A percentile compares a stretch with the other conserved stretches of the same genome.
These are phyloP conservation scores for Emmonsiellopsis sp. DNA, from an alignment of 2,329 filamentous ascomycete genomes.

Conservation along the genomic window DNA sequence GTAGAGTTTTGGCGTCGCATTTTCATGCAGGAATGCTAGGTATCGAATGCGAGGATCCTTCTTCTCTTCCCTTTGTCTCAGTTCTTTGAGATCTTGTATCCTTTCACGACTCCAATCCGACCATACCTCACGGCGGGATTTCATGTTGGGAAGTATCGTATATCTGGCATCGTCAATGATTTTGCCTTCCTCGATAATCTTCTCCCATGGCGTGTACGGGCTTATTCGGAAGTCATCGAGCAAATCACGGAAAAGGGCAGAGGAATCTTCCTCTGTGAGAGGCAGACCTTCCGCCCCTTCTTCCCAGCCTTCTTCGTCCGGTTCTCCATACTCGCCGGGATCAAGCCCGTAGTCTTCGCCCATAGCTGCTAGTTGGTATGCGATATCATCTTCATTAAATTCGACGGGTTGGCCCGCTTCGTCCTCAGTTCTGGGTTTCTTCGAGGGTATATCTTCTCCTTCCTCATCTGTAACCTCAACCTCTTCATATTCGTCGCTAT, in stretches of 20 bases:
- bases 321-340: conserved; percentile 64
- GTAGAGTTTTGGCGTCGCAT: conserved; percentile 85
- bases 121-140: conserved; percentile 71
- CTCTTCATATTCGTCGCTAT: conserved; percentile 69
- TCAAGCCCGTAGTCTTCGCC: conserved; percentile 74
- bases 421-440: conserved; percentile 44
- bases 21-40: conserved; percentile 67
- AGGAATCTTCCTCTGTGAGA: conserved; percentile 66
- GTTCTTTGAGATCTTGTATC: conserved; percentile 63
- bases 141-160: conserved; percentile 72
- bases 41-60: conserved; percentile 77
- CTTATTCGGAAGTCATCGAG: conserved; percentile 74
- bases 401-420: conserved; percentile 52
- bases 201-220: conserved; percentile 88
- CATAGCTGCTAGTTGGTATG: conserved; percentile 83
- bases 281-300: conserved; percentile 62
- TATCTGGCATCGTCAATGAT: conserved; percentile 83
- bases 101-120: conserved; percentile 72
- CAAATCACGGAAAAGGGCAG: conserved; percentile 72
- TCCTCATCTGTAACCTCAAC: conserved; percentile 60
- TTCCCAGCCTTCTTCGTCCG: conserved; percentile 41
- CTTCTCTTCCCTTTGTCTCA: conserved; percentile 66
- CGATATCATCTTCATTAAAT: conserved; percentile 91
- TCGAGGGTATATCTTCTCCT: conserved; percentile 39
- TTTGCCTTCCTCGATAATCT: conserved; percentile 69